Conservation (phyloP, 2,329 filamentous ascomycete genomes). For the Neofusicoccum kwambonambiense region DNA sequence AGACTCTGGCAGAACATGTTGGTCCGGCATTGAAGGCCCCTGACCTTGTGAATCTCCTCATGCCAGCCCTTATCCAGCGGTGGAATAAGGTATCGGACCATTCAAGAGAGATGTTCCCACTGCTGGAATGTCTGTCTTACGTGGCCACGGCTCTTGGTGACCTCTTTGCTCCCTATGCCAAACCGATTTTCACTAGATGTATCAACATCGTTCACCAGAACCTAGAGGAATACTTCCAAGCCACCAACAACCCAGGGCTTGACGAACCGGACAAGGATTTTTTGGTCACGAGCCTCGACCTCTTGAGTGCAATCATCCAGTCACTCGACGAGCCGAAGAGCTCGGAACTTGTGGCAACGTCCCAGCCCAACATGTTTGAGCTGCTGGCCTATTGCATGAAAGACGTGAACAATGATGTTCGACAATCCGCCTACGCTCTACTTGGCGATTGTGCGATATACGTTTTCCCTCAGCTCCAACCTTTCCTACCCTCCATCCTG, state of each 20-base stretch:
- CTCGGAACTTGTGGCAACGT: constrained; percentile 70
- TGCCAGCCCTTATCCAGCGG: constrained; percentile 86
- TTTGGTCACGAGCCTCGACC: constrained; percentile 88
- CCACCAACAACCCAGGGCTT: constrained; percentile 64
- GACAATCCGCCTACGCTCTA: constrained; percentile 92
- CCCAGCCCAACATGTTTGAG: constrained; percentile 84
- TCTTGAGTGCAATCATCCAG: constrained; percentile 90
- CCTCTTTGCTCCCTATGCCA: constrained; percentile 79
- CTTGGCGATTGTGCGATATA: constrained; percentile 94
- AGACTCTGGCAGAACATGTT: constrained; percentile 91
- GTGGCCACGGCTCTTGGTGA: constrained; percentile 82
- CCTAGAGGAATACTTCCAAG: constrained; percentile 74
- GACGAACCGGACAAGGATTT: constrained; percentile 96
- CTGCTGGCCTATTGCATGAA: constrained; percentile 90
- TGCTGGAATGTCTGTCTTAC: constrained; percentile 95
- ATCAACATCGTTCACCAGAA: constrained; percentile 90
- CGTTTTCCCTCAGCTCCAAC: constrained; percentile 77
- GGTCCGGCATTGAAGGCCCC: constrained; percentile 77
- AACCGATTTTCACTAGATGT: constrained; percentile 83
- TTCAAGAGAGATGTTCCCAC: constrained; percentile 87
- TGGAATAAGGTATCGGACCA: constrained; percentile 87
- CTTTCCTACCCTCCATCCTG: constrained; percentile 70
- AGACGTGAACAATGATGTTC: constrained; percentile 85
- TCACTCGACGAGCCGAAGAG: constrained; percentile 74
- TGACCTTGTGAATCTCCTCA: constrained; percentile 78